Conservation (phyloP, 148 eudicot genomes). For the Polygonum maritimum region DNA sequence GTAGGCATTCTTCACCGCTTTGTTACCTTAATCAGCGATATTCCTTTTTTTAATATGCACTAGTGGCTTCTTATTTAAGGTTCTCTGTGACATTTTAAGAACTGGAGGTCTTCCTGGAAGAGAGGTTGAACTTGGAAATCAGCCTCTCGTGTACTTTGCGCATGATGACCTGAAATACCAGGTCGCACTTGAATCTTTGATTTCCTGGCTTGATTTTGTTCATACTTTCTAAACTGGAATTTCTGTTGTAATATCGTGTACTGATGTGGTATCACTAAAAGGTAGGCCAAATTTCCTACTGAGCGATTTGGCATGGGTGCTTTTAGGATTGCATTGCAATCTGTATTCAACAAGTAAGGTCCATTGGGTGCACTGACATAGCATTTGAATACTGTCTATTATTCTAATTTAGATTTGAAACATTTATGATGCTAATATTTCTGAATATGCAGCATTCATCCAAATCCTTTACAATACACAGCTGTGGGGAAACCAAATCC, state of each 20-base stretch:
- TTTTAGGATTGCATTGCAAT: slow-evolving; percentile 76
- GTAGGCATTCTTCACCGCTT: slow-evolving; percentile 18
- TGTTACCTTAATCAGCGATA: not conserved
- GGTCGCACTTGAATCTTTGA: slow-evolving; percentile 24
- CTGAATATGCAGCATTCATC: slow-evolving; percentile 57
- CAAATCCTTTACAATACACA: slow-evolving; percentile 61
- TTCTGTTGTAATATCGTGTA: not conserved
- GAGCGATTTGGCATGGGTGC: slow-evolving; percentile 96
- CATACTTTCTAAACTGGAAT: not conserved
- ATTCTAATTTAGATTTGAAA: not conserved
- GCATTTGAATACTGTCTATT: not conserved
- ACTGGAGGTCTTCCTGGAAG: slow-evolving; percentile 91
- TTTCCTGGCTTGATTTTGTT: not conserved
- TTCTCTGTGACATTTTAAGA: slow-evolving; percentile 84
- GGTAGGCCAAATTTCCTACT: slow-evolving; percentile 73
- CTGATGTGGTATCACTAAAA: slow-evolving; percentile 35
- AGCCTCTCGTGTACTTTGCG: slow-evolving; percentile 74
- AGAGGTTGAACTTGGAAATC: slow-evolving; percentile 38
- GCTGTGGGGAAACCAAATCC: slow-evolving; percentile 85
- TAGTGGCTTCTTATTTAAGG: slow-evolving; percentile 31
- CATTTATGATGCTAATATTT: not conserved
- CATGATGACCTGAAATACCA: slow-evolving; percentile 88
- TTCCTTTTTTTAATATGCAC: not conserved
- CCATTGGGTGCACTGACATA: not conserved
- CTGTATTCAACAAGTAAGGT: slow-evolving; percentile 73